A percentile compares a stretch with the other conserved stretches of the same genome.
phyloP scores from a whole-genome alignment of 192 early-diverging fungal species.

The Endogone sp. region DNA sequence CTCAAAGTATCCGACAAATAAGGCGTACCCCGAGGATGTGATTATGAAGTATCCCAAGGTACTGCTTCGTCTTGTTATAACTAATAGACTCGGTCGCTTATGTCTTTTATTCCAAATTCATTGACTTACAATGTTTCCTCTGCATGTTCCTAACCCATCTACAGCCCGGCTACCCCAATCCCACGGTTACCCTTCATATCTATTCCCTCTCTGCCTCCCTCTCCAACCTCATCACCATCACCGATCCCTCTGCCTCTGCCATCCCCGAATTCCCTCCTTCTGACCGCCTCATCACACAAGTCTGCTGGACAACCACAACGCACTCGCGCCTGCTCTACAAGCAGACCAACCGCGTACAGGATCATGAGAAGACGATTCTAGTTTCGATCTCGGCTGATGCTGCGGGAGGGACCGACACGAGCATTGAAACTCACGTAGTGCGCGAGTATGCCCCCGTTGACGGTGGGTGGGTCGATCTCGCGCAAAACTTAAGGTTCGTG shows the following conservation, averaged over 20 bases:
- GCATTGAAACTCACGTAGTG: constrained; percentile 11
- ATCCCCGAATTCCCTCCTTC: constrained; percentile 51
- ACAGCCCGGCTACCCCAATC: constrained; percentile 76
- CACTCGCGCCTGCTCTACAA: constrained; percentile 64
- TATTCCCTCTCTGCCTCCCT: constrained; percentile 28
- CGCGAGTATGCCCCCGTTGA: constrained; percentile 66
- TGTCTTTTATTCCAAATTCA: neutral
- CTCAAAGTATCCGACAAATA: constrained; percentile 64
- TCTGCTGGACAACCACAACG: constrained; percentile 71
- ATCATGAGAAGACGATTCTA: constrained; percentile 67
- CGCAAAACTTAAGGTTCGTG: constrained; percentile 37
- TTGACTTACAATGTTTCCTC: constrained; percentile 1
- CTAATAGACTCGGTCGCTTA: neutral
- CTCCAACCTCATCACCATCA: constrained; percentile 14
- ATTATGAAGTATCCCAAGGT: constrained; percentile 85
- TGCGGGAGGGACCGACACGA: constrained; percentile 29
- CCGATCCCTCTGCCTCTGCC: constrained; percentile 10
- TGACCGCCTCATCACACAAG: constrained; percentile 78
- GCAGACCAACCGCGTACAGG: constrained; percentile 89
- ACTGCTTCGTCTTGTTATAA: neutral
- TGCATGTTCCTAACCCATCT: neutral
- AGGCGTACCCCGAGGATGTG: constrained; percentile 66
- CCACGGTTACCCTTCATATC: constrained; percentile 71
- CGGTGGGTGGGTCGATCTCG: constrained; percentile 70
- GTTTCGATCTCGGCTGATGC: constrained; percentile 37